Conservation (phyloP, 345 rosid species). For the Cardiospermum halicacabum region DNA sequence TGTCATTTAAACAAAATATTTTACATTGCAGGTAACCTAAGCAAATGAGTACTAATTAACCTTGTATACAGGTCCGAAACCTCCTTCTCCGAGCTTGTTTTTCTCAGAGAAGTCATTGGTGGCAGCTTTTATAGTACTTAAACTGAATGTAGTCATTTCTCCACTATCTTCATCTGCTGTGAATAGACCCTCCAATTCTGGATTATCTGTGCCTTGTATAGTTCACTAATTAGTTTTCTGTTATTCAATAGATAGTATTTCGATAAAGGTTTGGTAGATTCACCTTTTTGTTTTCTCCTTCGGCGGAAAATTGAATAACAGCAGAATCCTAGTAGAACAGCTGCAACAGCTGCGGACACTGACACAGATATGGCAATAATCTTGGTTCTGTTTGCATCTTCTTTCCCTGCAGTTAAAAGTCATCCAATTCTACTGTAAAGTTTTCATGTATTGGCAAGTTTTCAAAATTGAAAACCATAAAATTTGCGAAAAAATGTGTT, state of each 20-base stretch:
- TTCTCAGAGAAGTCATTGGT: constrained; percentile 38
- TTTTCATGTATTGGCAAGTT: no score
- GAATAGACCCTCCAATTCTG: background rate
- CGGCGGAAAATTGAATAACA: constrained; percentile 20
- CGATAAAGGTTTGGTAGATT: background rate
- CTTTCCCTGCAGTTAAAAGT: constrained; percentile 15
- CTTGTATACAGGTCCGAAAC: constrained; percentile 54
- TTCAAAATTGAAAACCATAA: no score
- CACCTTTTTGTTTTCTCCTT: constrained; percentile 28
- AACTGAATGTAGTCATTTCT: constrained; percentile 24
- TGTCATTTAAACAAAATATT: background rate
- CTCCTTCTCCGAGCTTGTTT: constrained; percentile 57
- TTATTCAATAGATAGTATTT: background rate
- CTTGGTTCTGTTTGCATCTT: constrained; percentile 17
- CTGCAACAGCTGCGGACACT: constrained; percentile 10
- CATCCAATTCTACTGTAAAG: background rate
- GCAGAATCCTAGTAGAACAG: constrained; percentile 24
- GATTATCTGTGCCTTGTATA: constrained; percentile 6
- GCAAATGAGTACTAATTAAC: no score
- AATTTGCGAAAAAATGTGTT: no score
- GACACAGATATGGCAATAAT: constrained; percentile 19
- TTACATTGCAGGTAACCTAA: no score
- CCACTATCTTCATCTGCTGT: constrained; percentile 19
- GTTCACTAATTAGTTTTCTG: background rate
- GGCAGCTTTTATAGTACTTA: constrained; percentile 24